phyloP scores from a whole-genome alignment of 1,284 basidiomycete genomes.

The Cryptococcus jaspeensis region DNA sequence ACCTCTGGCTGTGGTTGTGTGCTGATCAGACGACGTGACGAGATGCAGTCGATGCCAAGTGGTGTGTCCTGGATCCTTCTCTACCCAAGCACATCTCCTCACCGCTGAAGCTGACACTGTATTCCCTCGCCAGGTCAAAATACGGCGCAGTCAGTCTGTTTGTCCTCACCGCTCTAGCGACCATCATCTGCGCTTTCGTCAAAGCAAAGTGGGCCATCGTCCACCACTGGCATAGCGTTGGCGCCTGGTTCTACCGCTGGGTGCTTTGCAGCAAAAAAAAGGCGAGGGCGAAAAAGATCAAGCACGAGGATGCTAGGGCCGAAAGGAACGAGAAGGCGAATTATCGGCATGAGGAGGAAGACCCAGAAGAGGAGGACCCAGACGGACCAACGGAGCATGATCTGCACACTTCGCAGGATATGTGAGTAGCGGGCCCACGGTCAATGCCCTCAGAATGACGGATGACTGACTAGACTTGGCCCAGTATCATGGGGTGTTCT shows the following conservation, averaged over 20 bases:
- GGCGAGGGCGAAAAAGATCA: conserved; percentile 2
- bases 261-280: conserved; percentile 5
- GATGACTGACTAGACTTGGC: neutral
- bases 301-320: conserved; percentile 5
- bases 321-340: conserved; percentile 11
- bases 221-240: conserved; percentile 8
- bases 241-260: conserved; percentile 7
- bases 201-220: conserved; percentile 10
- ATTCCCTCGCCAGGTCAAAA: conserved; percentile 10
- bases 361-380: too few relatives aligned
- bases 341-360: conserved; percentile 9
- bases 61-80: conserved; percentile 1
- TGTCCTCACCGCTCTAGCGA: conserved; percentile 6
- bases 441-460: neutral
- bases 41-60: conserved; percentile 17
- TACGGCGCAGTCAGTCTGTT: conserved; percentile 13
- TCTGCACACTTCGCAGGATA: conserved; percentile 15
- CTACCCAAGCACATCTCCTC: neutral
- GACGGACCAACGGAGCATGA: conserved; percentile 16
- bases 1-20: too few relatives aligned
- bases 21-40: too few relatives aligned
- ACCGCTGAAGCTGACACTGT: neutral
- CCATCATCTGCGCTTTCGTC: conserved; percentile 10
- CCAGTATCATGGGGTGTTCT: conserved; percentile 19
- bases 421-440: conserved; percentile 11